These are phyloP conservation scores for Dovyalis caffra DNA, from an alignment of 345 rosid species.

Conservation along the genomic window DNA sequence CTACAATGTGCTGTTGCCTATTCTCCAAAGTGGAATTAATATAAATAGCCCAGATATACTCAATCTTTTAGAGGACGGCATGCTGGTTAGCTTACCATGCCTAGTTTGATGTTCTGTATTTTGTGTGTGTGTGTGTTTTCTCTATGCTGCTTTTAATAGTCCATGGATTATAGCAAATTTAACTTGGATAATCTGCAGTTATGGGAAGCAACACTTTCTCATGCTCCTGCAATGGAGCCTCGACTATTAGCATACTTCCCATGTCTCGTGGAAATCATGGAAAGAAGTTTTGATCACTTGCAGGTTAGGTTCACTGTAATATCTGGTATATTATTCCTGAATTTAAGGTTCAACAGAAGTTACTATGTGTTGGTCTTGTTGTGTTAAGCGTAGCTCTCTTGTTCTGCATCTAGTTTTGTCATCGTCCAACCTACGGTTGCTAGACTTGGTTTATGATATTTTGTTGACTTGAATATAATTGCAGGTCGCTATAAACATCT, in stretches of 20 bases:
- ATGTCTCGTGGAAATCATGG: constrained; percentile 71
- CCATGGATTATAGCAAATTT: constrained; percentile 14
- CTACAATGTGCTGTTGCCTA: constrained; percentile 75
- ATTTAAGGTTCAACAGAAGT: background rate
- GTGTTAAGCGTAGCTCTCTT: too few relatives aligned
- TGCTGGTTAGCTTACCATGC: constrained; percentile 58
- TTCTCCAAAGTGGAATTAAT: constrained; percentile 83
- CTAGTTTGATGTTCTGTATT: background rate
- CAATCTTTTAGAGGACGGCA: constrained; percentile 92
- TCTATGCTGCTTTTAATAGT: background rate
- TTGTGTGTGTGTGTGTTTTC: background rate
- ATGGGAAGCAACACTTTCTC: constrained; percentile 89
- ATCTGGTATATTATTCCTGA: background rate
- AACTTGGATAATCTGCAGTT: constrained; percentile 54
- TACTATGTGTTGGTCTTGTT: background rate
- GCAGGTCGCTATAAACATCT: constrained; percentile 81
- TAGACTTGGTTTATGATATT: background rate
- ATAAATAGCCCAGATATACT: constrained; percentile 84
- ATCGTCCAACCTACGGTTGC: too few relatives aligned
- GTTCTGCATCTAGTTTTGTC: too few relatives aligned
- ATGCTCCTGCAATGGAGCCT: constrained; percentile 90
- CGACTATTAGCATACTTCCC: constrained; percentile 78
- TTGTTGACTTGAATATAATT: constrained; percentile 20
- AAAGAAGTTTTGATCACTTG: constrained; percentile 90
- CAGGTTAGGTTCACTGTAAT: constrained; percentile 49